Base-by-base conservation (phyloP, 805 yeast species). In the Barnettozyma botsteinii region DNA sequence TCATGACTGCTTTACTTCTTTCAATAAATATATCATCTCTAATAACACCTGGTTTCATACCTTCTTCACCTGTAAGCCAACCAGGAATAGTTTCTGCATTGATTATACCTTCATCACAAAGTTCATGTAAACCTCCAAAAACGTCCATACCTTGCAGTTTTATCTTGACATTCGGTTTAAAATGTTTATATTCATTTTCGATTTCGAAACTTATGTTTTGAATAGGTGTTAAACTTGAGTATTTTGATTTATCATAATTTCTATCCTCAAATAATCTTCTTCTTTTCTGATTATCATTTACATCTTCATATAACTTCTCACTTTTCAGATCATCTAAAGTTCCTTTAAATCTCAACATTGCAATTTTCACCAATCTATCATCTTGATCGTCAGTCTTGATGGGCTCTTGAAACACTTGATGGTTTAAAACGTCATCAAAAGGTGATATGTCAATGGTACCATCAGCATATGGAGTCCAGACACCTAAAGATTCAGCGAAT, bases 11-110 rank as follows among this genome's bases (percentile, higher is more conserved):
- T 23, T 14, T 10, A 15, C 13, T n/a, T 22, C 22, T 27, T 23
- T 27, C 36, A 11, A 20, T 6, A n/a, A 34, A 38, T 12, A 15
- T 9, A 6, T 33, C 75, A 42, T 71, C 59, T 22, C 51, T 52
- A 5, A 75, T 59, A 0, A 46, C 51, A 0, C 88, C 88, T 27
- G 43, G 32, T 24, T 27, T 32, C 8, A 32, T 21, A 12, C 43
- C 43, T 45, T 79, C 80, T 56, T 84, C 87, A 3, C 94, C 95
- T 4, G 89, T 77, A 24, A 85, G 57, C 89, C 88, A 85, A 23
- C 77, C 72, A 1, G 95, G 95, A 13, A 83, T 60, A 0, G 49
- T 64, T n/a, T 68, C 62, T 0, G 83, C 72, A 48, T 82, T 72
- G 2, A 79, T 59, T 0, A 69, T 51, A 1, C 66, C 72, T 46